A percentile compares a stretch with the other conserved stretches of the same genome.
Conservation (phyloP, 2,329 filamentous ascomycete genomes). For the Emergomyces orientalis region DNA sequence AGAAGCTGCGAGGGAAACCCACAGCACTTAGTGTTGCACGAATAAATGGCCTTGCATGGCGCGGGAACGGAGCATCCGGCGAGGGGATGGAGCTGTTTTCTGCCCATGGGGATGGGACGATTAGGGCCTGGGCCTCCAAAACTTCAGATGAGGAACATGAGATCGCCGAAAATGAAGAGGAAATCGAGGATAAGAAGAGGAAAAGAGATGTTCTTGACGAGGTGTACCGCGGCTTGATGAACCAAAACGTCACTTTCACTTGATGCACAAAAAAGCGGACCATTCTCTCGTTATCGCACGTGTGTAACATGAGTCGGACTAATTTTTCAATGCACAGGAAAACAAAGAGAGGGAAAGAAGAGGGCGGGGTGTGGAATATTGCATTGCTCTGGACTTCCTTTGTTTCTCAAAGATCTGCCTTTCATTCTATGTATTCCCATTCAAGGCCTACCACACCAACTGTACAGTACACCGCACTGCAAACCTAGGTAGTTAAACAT, state of each 20-base stretch:
- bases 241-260: constrained; percentile 57
- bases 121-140: constrained; percentile 65
- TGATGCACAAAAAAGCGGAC: neutral
- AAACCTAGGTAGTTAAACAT: too few relatives aligned
- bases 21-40: constrained; percentile 48
- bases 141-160: constrained; percentile 43
- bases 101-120: constrained; percentile 73
- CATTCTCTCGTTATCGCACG: neutral
- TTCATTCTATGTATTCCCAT: neutral
- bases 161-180: constrained; percentile 39
- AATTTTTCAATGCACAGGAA: neutral
- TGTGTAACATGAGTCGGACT: neutral
- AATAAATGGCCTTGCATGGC: constrained; percentile 69
- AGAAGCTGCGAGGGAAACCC: constrained; percentile 32
- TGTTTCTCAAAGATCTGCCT: neutral
- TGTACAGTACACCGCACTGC: too few relatives aligned
- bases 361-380: neutral
- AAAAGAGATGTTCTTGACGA: constrained; percentile 74
- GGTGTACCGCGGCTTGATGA: constrained; percentile 68
- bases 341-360: neutral
- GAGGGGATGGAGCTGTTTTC: constrained; percentile 65
- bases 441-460: neutral
- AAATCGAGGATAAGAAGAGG: constrained; percentile 45
- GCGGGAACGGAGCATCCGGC: constrained; percentile 50
- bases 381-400: neutral